phyloP scores from a whole-genome alignment of 1,284 basidiomycete species.

The Malassezia furfur region DNA sequence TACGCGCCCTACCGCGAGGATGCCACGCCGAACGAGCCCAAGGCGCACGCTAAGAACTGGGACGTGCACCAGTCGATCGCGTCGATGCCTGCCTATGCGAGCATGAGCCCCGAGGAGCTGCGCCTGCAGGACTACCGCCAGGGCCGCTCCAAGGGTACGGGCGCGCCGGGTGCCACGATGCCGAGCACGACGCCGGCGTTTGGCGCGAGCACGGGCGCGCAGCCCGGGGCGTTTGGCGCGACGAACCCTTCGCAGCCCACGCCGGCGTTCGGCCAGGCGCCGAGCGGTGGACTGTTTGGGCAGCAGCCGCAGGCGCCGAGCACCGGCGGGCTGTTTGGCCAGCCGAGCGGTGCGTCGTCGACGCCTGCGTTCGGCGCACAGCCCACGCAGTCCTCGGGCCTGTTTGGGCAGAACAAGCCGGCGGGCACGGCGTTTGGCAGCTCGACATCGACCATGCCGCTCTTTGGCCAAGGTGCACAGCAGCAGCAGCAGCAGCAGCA shows the following conservation, averaged over 20 bases:
- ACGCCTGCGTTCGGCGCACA: conserved; percentile 8
- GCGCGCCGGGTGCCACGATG: conserved; percentile 20
- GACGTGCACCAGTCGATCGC: conserved; percentile 37
- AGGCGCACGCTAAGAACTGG: conserved; percentile 34
- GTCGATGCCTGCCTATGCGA: conserved; percentile 34
- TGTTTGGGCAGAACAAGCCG: conserved; percentile 45
- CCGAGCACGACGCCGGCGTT: conserved; percentile 21
- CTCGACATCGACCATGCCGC: conserved; percentile 3
- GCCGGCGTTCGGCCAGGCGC: conserved; percentile 30
- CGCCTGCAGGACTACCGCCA: conserved; percentile 38
- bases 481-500: conserved; percentile 25
- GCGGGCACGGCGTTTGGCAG: conserved; percentile 15
- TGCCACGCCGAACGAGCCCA: conserved; percentile 29
- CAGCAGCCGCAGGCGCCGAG: conserved; percentile 12
- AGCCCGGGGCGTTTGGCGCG: conserved; percentile 19
- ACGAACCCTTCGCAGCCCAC: conserved; percentile 18
- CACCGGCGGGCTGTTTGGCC: conserved; percentile 6
- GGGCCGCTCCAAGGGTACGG: conserved; percentile 30
- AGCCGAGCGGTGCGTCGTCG: conserved; percentile 19
- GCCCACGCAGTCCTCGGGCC: conserved; percentile 21
- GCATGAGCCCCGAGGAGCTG: conserved; percentile 34
- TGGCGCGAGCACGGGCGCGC: conserved; percentile 8
- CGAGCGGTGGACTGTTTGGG: conserved; percentile 29
- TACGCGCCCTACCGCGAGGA: conserved; percentile 35
- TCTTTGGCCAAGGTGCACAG: conserved; percentile 36